A percentile compares a stretch with the other conserved stretches of the same genome.
Conservation (phyloP, 208 protist species). For the Wallacemonas collosoma region DNA sequence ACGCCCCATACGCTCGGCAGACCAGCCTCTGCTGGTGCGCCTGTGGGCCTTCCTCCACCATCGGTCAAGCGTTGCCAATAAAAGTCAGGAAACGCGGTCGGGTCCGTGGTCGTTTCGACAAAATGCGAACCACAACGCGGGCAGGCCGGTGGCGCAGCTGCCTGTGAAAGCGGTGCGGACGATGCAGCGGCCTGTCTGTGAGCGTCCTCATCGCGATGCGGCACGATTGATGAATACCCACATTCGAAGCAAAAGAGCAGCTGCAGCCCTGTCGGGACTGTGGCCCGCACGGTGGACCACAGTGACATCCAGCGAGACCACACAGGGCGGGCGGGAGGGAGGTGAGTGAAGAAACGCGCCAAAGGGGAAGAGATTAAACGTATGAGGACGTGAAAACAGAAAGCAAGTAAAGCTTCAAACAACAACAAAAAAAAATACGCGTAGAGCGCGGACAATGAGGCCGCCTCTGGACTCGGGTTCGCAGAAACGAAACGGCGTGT, state of each 20-base stretch:
- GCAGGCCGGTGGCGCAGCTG: neutral
- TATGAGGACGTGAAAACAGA: too few species aligned
- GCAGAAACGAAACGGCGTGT: too few species aligned
- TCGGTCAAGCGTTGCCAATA: neutral
- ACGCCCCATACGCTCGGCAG: neutral
- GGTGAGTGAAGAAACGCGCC: too few species aligned
- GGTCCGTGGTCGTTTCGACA: conserved; percentile 1
- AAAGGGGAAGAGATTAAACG: too few species aligned
- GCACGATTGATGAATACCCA: neutral
- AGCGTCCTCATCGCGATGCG: neutral
- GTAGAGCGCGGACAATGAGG: neutral
- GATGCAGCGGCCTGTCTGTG: neutral
- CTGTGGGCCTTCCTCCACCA: too few species aligned
- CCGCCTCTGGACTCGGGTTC: too few species aligned
- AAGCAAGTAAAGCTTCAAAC: neutral
- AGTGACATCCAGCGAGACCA: neutral
- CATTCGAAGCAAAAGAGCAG: conserved; percentile 5
- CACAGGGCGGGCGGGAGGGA: too few species aligned
- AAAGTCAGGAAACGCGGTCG: neutral
- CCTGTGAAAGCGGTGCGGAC: neutral
- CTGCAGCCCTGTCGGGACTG: neutral
- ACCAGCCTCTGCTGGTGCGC: neutral
- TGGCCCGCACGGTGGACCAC: neutral
- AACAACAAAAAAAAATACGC: conserved; percentile 12
- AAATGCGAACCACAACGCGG: neutral